Base-by-base conservation (phyloP, 225 moss, liverwort and hornwort genomes). In the Polytrichum commune region DNA sequence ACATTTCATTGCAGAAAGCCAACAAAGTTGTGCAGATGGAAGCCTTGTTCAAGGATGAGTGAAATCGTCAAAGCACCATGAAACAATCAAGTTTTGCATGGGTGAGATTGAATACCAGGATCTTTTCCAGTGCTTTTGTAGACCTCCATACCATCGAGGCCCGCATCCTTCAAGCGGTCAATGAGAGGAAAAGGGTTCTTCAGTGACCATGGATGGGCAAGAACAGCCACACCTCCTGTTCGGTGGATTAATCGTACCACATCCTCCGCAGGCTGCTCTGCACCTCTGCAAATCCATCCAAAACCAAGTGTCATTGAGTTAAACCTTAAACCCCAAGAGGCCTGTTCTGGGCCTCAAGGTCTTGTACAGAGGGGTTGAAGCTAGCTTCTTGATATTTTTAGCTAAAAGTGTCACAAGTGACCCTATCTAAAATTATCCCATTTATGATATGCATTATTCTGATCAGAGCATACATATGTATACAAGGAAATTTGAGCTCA, bases 181-280 rank as follows among this genome's bases (percentile, higher is more conserved):
- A 94, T 84, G n/a, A 97, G 61, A 62, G 89, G 86, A 62, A 66
- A 27, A 30, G 93, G 88, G 58, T 88, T 87, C 71, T 94, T 97
- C 79, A 97, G 72, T 13, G 85, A 71, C 96, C 96, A 97, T 27
- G 96, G 96, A 83, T 97, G 96, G 62, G 96, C 96, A 60, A 97
- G 89, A 46, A 92, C 81, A 73, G 96, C 84, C 4, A 97, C 22
- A 53, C 96, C 96, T 18, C 94, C 94, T 6, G 96, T 92, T 75
- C 85, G 73, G 53, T 80, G 81, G 26, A 97, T 87, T 68, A 97
- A 69, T 61, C 75, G 80, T 32, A 97, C 89, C 22, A 90, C 96
- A 63, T 94, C 96, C 73, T 85, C 90, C 63, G 88, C 93, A 72
- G 92, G 92, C 75, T 92, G 83, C 86, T 97, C 96, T 60, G 94